phyloP scores from a whole-genome alignment of 257 asterid genomes.

The Verbena officinalis region DNA sequence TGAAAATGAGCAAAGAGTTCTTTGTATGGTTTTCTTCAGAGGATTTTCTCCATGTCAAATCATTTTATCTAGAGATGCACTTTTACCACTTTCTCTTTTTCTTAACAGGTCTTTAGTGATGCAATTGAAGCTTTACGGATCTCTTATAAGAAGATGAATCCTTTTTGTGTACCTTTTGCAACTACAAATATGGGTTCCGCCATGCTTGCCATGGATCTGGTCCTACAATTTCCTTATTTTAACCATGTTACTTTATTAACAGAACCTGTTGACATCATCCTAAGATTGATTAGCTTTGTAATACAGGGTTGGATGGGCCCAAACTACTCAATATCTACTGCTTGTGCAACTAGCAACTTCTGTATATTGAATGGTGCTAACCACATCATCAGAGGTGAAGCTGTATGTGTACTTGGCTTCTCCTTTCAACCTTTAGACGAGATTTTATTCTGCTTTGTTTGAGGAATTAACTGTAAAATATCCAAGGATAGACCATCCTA shows the following conservation, averaged over 20 bases:
- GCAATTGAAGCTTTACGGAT: slow-evolving; percentile 90
- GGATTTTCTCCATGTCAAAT: slow-evolving; percentile 10
- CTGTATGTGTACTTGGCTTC: slow-evolving; percentile 59
- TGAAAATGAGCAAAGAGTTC: neutral
- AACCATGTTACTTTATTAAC: slow-evolving; percentile 18
- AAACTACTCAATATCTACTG: slow-evolving; percentile 93
- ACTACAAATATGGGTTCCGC: slow-evolving; percentile 99
- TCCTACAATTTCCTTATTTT: slow-evolving; percentile 23
- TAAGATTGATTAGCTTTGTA: slow-evolving; percentile 34
- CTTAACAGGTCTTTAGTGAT: slow-evolving; percentile 80
- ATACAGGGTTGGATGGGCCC: slow-evolving; percentile 99
- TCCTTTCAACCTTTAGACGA: slow-evolving; percentile 33
- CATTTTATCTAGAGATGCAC: slow-evolving; percentile 3
- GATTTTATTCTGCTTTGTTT: slow-evolving; percentile 13
- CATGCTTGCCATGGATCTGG: slow-evolving; percentile 97
- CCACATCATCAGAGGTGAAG: slow-evolving; percentile 98
- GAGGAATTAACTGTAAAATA: slow-evolving; percentile 13
- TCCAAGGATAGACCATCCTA: slow-evolving; percentile 12
- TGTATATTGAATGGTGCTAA: slow-evolving; percentile 93
- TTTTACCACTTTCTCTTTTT: slow-evolving; percentile 15
- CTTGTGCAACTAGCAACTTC: slow-evolving; percentile 97
- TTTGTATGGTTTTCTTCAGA: slow-evolving; percentile 11
- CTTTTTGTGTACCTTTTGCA: slow-evolving; percentile 97
- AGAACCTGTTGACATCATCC: slow-evolving; percentile 17
- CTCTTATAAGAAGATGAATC: slow-evolving; percentile 90